Evolutionary conservation across 306 rosid genomes (phyloP).

Genomic region (Vicia sativa): DNA sequence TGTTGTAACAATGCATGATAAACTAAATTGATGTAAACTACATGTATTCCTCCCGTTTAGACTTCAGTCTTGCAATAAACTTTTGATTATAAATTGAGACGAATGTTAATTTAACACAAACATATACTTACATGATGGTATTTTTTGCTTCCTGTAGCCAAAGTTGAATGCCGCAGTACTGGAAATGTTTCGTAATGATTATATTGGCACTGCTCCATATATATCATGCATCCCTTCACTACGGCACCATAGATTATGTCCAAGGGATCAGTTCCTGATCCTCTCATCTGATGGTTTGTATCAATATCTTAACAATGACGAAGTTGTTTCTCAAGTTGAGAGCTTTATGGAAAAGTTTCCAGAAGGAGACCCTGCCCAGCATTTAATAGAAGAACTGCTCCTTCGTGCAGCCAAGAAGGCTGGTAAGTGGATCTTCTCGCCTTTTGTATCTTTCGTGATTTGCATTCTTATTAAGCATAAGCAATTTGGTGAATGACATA

Average conservation of each 20-base stretch:
- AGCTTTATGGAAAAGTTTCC: conserved; percentile 97
- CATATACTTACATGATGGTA: conserved; percentile 39
- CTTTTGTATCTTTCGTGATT: conserved; percentile 23
- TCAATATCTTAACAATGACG: conserved; percentile 92
- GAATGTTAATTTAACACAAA: conserved; percentile 5
- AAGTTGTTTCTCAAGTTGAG: conserved; percentile 94
- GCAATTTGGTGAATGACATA: conserved; percentile 25
- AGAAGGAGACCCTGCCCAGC: conserved; percentile 99
- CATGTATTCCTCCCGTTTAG: not conserved
- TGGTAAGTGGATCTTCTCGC: conserved; percentile 53
- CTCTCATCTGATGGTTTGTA: conserved; percentile 97
- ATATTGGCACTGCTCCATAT: conserved; percentile 91
- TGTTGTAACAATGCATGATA: not conserved
- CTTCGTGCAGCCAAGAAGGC: conserved; percentile 98
- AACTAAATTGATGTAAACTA: conserved; percentile 23
- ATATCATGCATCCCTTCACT: conserved; percentile 93
- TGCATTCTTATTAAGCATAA: conserved; percentile 20
- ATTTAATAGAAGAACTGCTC: conserved; percentile 99
- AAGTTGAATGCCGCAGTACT: conserved; percentile 83
- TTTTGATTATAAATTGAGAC: conserved; percentile 24
- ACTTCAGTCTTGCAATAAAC: conserved; percentile 9
- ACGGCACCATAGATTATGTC: conserved; percentile 82
- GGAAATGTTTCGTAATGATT: conserved; percentile 96
- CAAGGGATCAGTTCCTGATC: conserved; percentile 86
- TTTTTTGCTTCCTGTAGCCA: conserved; percentile 68